phyloP scores from a whole-genome alignment of 176 grass and related monocot species.

The Chrysopogon serrulatus region DNA sequence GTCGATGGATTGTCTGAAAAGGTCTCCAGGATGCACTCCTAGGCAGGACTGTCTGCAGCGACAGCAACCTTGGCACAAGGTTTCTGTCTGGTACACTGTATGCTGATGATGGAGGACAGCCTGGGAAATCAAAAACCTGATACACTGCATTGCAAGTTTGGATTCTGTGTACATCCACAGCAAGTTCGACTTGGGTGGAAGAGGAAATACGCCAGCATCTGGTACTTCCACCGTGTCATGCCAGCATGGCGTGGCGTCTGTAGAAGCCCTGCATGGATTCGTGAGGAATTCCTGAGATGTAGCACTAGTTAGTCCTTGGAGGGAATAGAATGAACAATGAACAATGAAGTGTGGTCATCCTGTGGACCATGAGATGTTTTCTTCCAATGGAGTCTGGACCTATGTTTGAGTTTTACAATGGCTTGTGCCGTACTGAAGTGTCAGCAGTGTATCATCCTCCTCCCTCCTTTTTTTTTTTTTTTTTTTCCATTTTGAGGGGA shows the following conservation, averaged over 20 bases:
- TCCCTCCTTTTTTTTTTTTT: neutral
- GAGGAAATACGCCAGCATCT: too few species aligned
- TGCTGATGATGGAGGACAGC: neutral
- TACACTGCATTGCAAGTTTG: constrained; percentile 11
- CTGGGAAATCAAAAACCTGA: neutral
- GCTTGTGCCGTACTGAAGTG: neutral
- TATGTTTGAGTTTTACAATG: constrained; percentile 3
- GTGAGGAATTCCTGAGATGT: constrained; percentile 10
- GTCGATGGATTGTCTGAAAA: constrained; percentile 55
- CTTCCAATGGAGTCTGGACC: neutral
- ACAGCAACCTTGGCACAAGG: neutral
- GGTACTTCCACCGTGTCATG: too few species aligned
- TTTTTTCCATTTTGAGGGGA: too few species aligned
- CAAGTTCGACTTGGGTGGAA: neutral
- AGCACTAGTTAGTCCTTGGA: neutral
- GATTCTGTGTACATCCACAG: neutral
- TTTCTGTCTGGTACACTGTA: neutral
- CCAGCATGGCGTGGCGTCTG: neutral
- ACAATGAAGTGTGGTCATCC: neutral
- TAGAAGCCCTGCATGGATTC: neutral
- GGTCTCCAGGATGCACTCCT: constrained; percentile 44
- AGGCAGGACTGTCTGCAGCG: neutral
- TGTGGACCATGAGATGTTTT: neutral
- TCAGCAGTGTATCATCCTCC: neutral
- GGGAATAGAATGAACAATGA: neutral